A percentile compares a stretch with the other conserved stretches of the same genome.
These are phyloP conservation scores for Mortierella sp. DNA, from an alignment of 371 early-diverging fungal species.

Conservation along the genomic window DNA sequence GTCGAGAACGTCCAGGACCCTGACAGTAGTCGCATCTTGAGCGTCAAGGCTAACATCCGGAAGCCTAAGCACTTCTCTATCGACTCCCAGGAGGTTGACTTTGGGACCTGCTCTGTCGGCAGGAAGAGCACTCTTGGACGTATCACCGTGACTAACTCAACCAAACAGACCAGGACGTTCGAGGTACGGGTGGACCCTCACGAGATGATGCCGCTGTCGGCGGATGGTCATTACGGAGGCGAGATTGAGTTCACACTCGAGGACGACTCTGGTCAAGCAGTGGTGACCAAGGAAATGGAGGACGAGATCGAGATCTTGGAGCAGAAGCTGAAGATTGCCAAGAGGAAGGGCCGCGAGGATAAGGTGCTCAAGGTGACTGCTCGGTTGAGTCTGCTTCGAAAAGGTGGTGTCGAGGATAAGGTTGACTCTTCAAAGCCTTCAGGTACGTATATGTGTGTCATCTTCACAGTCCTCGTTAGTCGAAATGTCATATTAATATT, in stretches of 20 bases:
- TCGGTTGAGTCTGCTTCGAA: slow-evolving; percentile 69
- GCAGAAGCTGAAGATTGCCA: slow-evolving; percentile 97
- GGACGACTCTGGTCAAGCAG: slow-evolving; percentile 67
- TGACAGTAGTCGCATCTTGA: slow-evolving; percentile 82
- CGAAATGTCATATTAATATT: not conserved
- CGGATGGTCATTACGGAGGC: slow-evolving; percentile 52
- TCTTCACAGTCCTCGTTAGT: not conserved
- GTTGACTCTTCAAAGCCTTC: not conserved
- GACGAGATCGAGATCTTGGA: slow-evolving; percentile 96
- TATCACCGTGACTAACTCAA: slow-evolving; percentile 83
- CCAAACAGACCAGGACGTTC: slow-evolving; percentile 84
- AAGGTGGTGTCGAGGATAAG: slow-evolving; percentile 55
- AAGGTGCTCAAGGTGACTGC: slow-evolving; percentile 89
- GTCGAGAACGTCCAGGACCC: slow-evolving; percentile 93
- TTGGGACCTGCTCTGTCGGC: slow-evolving; percentile 78
- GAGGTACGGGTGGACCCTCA: slow-evolving; percentile 83
- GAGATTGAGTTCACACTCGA: slow-evolving; percentile 80
- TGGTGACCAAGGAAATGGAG: slow-evolving; percentile 84
- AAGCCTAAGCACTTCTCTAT: slow-evolving; percentile 92
- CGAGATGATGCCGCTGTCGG: slow-evolving; percentile 62
- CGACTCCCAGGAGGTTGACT: slow-evolving; percentile 78
- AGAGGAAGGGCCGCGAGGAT: slow-evolving; percentile 89
- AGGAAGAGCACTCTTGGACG: slow-evolving; percentile 61
- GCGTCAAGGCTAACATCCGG: slow-evolving; percentile 91
- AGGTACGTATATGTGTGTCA: slow-evolving; percentile 8